Evolutionary conservation across 2,329 filamentous ascomycete species (phyloP), one percentile per base, ranked within the genome.

Genomic region (Paecilomyces sp.): DNA sequence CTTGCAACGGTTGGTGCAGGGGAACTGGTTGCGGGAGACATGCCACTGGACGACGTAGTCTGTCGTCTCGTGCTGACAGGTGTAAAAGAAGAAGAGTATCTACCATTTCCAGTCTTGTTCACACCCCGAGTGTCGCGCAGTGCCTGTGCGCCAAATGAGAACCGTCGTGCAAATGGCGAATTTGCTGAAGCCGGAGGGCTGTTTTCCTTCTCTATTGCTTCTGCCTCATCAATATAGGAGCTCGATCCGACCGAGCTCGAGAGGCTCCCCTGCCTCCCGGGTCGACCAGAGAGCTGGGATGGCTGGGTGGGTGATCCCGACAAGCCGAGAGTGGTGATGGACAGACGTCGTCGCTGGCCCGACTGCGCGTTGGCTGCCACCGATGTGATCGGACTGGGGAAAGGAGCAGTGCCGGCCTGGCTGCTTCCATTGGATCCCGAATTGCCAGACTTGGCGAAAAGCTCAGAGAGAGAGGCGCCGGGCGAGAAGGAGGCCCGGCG

Each of bases 71-170:
- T 64, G 60, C 64, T 60, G 60, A 61, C 60, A 59, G 67, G 63
- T 52, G 68, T 68, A 58, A 62, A 58, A 64, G 71, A 65, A 71
- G 78, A 74, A 77, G 82, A 79, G 75, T 79, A 77, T 83, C 81
- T 85, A 85, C 82, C 83, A 79, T 82, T 76, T 64, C 68, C 74
- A 68, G 73, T 79, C 81, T 83, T 85, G 86, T 85, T 86, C 78
- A 84, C 85, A 70, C 77, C 74, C 70, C 83, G 88, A 67, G 90
- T 84, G 75, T 87, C 88, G 67, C 86, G 83, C 74, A 92, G 81
- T 65, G 90, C 90, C 73, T 91, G 86, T 62, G 89, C 88, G 62
- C 93, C 92, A 70, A 96, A 95, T 77, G 92, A 97, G 80, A 96
- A 87, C 61, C 92, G 89, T 66, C 92, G 88, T 61, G 85, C 85